A percentile compares a stretch with the other conserved stretches of the same genome.
Evolutionary conservation across 169 alveolate genomes (phyloP).

Genomic region (Plasmodium relictum): DNA sequence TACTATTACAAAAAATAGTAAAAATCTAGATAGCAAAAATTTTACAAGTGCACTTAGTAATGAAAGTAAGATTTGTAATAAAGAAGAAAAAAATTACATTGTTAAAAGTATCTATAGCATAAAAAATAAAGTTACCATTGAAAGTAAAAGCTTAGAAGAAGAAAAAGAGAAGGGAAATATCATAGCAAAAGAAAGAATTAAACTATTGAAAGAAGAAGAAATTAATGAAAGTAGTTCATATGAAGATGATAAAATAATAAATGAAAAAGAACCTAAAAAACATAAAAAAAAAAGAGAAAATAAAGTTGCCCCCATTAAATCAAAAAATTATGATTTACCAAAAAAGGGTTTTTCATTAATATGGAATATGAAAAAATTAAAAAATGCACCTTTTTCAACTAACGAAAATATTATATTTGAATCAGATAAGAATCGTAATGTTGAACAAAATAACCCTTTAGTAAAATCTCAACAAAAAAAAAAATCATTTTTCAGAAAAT

Average conservation of each 20-base stretch:
- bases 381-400: constrained; percentile 36
- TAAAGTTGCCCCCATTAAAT: neutral
- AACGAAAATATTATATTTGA: constrained; percentile 47
- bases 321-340: constrained; percentile 59
- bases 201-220: neutral
- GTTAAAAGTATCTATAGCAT: no score
- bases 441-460: constrained; percentile 1
- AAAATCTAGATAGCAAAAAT: neutral
- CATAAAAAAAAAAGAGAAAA: constrained; percentile 6
- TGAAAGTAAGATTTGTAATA: neutral
- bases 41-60: neutral
- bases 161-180: neutral
- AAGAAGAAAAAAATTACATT: neutral
- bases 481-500: constrained; percentile 36
- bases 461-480: constrained; percentile 18
- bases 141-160: neutral
- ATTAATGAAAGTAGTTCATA: neutral
- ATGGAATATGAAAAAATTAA: constrained; percentile 63
- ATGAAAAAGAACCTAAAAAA: neutral
- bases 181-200: neutral
- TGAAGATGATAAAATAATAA: neutral
- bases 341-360: constrained; percentile 66
- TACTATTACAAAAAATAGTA: neutral
- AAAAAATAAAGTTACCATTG: no score
- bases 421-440: constrained; percentile 10